Evolutionary conservation across 768 basidiomycete species (phyloP).

Genomic region (Holtermannia corniformis): DNA sequence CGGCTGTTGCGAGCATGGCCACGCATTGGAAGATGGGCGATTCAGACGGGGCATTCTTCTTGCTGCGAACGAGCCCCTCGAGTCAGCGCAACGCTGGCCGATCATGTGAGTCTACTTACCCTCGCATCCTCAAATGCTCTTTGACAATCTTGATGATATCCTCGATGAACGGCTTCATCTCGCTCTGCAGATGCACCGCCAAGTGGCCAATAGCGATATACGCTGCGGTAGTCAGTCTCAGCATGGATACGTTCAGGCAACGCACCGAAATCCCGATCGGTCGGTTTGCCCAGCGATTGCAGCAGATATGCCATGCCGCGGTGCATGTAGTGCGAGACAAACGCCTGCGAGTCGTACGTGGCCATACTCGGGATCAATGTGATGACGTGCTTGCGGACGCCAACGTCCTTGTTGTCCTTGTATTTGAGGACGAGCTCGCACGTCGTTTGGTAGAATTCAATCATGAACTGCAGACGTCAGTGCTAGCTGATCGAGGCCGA

Average conservation of each 20-base stretch:
- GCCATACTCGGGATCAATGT: constrained; percentile 91
- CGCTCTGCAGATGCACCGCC: constrained; percentile 78
- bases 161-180: constrained; percentile 93
- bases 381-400: constrained; percentile 89
- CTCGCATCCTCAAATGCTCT: constrained; percentile 72
- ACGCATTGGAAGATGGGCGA: constrained; percentile 97
- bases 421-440: constrained; percentile 85
- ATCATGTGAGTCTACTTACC: constrained; percentile 49
- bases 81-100: no score
- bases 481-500: neutral
- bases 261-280: constrained; percentile 77
- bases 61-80: constrained; percentile 27
- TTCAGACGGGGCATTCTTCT: constrained; percentile 85
- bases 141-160: constrained; percentile 83
- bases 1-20: constrained; percentile 87
- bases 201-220: constrained; percentile 96
- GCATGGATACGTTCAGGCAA: neutral
- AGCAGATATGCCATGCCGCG: constrained; percentile 88
- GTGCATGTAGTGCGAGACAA: constrained; percentile 82
- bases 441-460: constrained; percentile 58
- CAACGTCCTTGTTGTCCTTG: constrained; percentile 72
- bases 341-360: constrained; percentile 85
- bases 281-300: constrained; percentile 75
- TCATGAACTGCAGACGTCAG: constrained; percentile 38
- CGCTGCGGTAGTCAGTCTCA: constrained; percentile 46